phyloP scores from a whole-genome alignment of 441 rosid species.

The Omphalea diandra region DNA sequence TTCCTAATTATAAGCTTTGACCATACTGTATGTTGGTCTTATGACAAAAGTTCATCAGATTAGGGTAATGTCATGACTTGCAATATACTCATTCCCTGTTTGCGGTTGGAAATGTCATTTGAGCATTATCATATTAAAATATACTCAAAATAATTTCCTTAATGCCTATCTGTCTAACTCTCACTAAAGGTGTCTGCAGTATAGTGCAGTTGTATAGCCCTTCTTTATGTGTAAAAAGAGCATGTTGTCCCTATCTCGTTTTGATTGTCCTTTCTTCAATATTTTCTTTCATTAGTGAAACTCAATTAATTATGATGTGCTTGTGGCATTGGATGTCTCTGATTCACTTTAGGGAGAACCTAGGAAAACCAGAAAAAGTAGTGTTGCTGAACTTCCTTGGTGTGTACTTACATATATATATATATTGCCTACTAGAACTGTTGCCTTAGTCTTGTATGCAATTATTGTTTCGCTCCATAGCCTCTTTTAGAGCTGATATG shows the following conservation, averaged over 20 bases:
- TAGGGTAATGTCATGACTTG: neutral
- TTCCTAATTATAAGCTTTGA: neutral
- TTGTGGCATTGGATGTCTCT: neutral
- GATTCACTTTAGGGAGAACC: too few relatives aligned
- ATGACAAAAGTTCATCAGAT: neutral
- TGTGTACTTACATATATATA: too few relatives aligned
- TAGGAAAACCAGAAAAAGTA: too few relatives aligned
- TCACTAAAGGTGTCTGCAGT: neutral
- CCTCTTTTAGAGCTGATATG: too few relatives aligned
- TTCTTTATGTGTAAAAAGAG: neutral
- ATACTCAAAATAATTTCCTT: neutral
- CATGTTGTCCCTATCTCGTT: neutral
- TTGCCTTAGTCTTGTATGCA: too few relatives aligned
- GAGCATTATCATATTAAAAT: neutral
- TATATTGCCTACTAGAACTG: too few relatives aligned
- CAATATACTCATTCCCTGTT: neutral
- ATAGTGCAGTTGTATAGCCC: neutral
- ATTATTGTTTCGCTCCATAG: too few relatives aligned
- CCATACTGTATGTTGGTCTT: neutral
- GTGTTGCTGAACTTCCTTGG: too few relatives aligned
- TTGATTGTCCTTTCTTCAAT: neutral
- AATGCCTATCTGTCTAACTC: neutral
- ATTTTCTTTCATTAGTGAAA: neutral
- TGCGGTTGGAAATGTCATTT: neutral
- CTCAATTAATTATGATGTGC: neutral